Percentiles rank a stretch among this genome's conserved stretches.
phyloP scores from a whole-genome alignment of 768 basidiomycete genomes.

The Leccinum barrowsii region DNA sequence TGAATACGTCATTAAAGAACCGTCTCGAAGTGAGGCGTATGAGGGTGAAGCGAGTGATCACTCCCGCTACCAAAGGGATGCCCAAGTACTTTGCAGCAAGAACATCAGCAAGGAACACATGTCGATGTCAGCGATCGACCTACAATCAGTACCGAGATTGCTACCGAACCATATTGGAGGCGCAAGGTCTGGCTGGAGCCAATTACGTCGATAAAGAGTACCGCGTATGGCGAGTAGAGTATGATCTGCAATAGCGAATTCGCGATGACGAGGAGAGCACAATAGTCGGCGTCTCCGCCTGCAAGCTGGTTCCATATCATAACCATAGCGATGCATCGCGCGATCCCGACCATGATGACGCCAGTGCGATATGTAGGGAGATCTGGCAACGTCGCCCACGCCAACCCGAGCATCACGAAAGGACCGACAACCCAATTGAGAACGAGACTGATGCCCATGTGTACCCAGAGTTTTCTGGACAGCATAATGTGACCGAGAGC shows the following conservation, averaged over 20 bases:
- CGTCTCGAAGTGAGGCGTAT: conserved; percentile 42
- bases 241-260: conserved; percentile 79
- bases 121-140: conserved; percentile 26
- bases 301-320: conserved; percentile 82
- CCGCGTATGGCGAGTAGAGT: conserved; percentile 61
- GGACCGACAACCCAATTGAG: conserved; percentile 84
- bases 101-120: background rate
- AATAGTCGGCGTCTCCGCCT: conserved; percentile 64
- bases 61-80: conserved; percentile 70
- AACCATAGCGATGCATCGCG: conserved; percentile 53
- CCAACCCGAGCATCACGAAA: conserved; percentile 78
- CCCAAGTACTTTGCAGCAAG: conserved; percentile 63
- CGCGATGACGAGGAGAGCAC: conserved; percentile 75
- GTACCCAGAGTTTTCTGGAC: conserved; percentile 55
- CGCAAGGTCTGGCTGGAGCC: conserved; percentile 41
- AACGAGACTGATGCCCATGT: conserved; percentile 61
- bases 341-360: conserved; percentile 72
- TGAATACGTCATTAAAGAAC: conserved; percentile 55
- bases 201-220: conserved; percentile 73
- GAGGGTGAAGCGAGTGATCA: conserved; percentile 61
- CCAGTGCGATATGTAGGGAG: conserved; percentile 71
- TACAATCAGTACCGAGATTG: conserved; percentile 69
- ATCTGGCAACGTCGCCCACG: conserved; percentile 85
- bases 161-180: conserved; percentile 55
- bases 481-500: conserved; percentile 53